These are phyloP conservation scores for Collybiopsis luxurians DNA, from an alignment of 768 basidiomycete species.

Conservation along the genomic window DNA sequence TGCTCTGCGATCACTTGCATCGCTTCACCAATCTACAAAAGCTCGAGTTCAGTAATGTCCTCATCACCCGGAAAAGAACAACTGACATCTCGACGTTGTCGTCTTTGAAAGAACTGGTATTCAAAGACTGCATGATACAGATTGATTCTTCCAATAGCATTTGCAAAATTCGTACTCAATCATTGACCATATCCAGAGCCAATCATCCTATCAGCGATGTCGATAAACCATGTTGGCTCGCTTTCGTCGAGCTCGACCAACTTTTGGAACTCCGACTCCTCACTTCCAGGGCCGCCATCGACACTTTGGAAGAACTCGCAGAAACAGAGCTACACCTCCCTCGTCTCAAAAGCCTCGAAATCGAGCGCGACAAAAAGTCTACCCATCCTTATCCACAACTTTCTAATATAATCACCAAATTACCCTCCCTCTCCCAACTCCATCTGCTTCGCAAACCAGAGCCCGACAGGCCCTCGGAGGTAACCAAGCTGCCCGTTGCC, in stretches of 20 bases:
- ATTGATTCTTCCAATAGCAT: neutral
- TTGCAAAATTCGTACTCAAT: conserved; percentile 2
- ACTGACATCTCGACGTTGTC: conserved; percentile 1
- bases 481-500: neutral
- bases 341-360: conserved; percentile 1
- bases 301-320: conserved; percentile 7
- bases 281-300: conserved; percentile 6
- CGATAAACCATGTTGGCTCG: conserved; percentile 7
- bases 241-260: conserved; percentile 3
- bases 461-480: conserved; percentile 1
- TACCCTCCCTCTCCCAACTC: neutral
- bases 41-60: conserved; percentile 1
- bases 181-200: conserved; percentile 4
- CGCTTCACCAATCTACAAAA: conserved; percentile 7
- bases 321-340: neutral
- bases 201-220: neutral
- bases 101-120: conserved; percentile 5
- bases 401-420: neutral
- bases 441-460: conserved; percentile 3
- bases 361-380: conserved; percentile 5
- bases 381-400: neutral
- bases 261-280: conserved; percentile 8
- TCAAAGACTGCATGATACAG: conserved; percentile 7
- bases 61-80: neutral
- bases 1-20: conserved; percentile 3